Base-by-base conservation (phyloP, 140 eudicot genomes). In the Senecio squalidus region DNA sequence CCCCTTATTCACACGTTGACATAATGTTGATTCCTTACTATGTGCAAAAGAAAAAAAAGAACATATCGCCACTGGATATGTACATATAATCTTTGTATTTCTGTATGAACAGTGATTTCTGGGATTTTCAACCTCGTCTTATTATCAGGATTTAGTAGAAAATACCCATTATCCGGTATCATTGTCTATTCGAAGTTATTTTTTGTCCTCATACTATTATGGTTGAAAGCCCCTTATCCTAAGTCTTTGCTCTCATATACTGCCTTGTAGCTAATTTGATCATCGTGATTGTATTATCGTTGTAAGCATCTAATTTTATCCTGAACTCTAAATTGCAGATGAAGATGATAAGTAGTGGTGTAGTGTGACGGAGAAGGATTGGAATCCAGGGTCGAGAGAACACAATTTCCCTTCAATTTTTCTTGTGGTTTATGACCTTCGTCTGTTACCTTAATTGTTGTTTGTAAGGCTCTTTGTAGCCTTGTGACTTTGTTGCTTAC, bases 291-390 rank as follows among this genome's bases (percentile, higher is more conserved):
- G 36, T 31, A 18, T 17, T 71, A 4, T 34, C 58, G n/a, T n/a
- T 20, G 29, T 34, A 21, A 60, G 45, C 25, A 7, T 29, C 50
- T 71, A 21, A 43, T 43, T 54, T n/a, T 26, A 45, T 62, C 47
- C 16, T 20, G 27, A 72, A 36, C 54, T 36, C 28, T 64, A 29
- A 43, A 52, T 43, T 58, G 74, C 92, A 86, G 95, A 86, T 66
- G 95, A 79, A 63, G 95, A 82, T 9, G 95, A 86, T 14, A 84
- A 82, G 52, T 80, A 80, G 75, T 60, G 20, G 87, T 79, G 52
- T 80, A 80, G 75, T 60, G 20, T 17, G 26, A 5, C 36, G 55
- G 53, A 54, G 74, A 41, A 29, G 30, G 17, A 23, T 20, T 30
- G 62, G 71, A 45, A 14, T 52, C 64, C 70, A 45, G n/a, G 43